Evolutionary conservation across 169 alveolate genomes (phyloP), one percentile per base, ranked within the genome.

Genomic region (Plasmodium ovale): DNA sequence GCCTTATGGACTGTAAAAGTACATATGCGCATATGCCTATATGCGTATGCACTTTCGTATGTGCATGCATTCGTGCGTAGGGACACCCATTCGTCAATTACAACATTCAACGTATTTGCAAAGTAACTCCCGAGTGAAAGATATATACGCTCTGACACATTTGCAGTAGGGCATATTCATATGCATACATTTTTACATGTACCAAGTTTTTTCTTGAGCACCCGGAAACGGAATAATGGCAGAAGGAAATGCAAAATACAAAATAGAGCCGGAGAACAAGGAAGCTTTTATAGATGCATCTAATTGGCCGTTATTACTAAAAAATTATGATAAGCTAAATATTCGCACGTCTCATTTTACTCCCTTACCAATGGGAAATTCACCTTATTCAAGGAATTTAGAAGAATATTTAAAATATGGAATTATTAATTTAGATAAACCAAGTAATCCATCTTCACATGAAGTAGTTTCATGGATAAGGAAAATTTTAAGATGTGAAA

Each of bases 391-490:
- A 73, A 93, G 99, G 54, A 98, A 98, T 37, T 77, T 98, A 60
- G 95, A 93, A 77, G 99, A 97, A 79, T 98, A 97, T 92, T 87
- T 98, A 70, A 95, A 97, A 87, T 99, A 98, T 92, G 99, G 99
- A 37, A 97, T 98, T 59, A 98, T 98, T 49, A 98, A 98, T 92
- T 96, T 99, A 84, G 99, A 99, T 95, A 98, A 99, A 95, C 99
- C 99, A 47, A 97, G 99, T 49, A 99, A 99, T 94, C 99, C 99
- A 27, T 98, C 99, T 19, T 98, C 99, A 51, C 99, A 99, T 93
- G 99, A 99, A 94, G 97, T 95, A 3, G 99, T 99, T n/a, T 99
- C 99, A 14, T 99, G 99, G 99, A 96, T 99, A 47, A 99, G 98
- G 93, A 97, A 98, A 85, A 98, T 99, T 64, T 95, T 98, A 92